A percentile compares a stretch with the other conserved stretches of the same genome.
Evolutionary conservation across 179 eudicot genomes (phyloP).

Genomic region (Carnegiea gigantea): DNA sequence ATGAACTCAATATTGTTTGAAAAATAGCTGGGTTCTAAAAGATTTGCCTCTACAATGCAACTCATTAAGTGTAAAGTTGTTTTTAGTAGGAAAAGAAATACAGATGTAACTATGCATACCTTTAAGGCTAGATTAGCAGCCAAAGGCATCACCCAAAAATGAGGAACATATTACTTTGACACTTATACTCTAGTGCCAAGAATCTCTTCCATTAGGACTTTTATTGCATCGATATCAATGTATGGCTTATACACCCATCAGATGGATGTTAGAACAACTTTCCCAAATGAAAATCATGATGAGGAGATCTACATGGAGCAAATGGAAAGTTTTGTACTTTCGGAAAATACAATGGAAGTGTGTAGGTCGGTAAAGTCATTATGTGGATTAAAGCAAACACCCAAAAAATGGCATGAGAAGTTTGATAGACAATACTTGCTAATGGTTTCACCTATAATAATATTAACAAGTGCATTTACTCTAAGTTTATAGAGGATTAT

Average conservation of each 20-base stretch:
- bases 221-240: too few species aligned
- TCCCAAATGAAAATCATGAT: too few species aligned
- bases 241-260: too few species aligned
- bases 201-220: background rate
- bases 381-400: background rate
- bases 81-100: constrained; percentile 1
- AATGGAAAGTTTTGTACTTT: background rate
- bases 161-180: constrained; percentile 1
- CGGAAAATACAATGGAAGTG: background rate
- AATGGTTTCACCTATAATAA: too few species aligned
- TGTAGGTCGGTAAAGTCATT: background rate
- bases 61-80: background rate
- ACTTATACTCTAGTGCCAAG: background rate
- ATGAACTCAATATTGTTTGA: constrained; percentile 14
- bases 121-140: constrained; percentile 1
- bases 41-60: background rate
- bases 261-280: too few species aligned
- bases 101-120: background rate
- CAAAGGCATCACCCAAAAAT: background rate
- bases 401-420: too few species aligned
- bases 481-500: too few species aligned
- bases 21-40: background rate
- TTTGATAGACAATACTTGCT: too few species aligned
- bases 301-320: too few species aligned
- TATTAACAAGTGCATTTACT: too few species aligned